These are phyloP conservation scores for Amaranthus cruentus DNA, from an alignment of 148 eudicot species.

Conservation along the genomic window DNA sequence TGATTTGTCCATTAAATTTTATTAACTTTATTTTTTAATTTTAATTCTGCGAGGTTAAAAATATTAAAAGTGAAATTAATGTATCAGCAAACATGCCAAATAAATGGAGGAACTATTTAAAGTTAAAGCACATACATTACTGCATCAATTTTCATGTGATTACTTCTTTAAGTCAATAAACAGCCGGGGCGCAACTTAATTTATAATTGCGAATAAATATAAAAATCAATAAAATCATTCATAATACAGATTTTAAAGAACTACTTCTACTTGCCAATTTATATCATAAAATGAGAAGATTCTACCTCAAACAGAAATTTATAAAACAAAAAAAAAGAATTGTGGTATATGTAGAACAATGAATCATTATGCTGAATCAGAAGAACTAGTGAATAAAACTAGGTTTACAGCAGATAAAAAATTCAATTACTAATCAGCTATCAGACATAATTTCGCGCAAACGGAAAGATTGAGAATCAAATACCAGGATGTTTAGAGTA, in stretches of 20 bases:
- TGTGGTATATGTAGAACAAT: background rate
- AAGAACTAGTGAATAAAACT: background rate
- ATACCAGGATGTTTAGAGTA: constrained; percentile 42
- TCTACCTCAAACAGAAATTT: background rate
- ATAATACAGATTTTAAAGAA: background rate
- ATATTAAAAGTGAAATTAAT: no score
- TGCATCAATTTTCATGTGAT: background rate
- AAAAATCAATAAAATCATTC: background rate
- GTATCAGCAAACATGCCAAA: no score
- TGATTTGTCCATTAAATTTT: no score
- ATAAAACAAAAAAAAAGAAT: background rate
- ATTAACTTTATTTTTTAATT: no score
- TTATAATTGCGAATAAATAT: background rate
- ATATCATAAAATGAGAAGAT: background rate
- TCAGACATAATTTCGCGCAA: background rate
- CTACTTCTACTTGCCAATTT: background rate
- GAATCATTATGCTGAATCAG: background rate
- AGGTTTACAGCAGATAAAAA: background rate
- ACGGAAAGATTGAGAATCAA: background rate
- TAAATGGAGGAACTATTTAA: no score
- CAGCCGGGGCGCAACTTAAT: background rate
- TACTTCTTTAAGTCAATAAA: background rate
- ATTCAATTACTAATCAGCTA: background rate
- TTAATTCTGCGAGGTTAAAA: no score
- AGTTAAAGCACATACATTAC: background rate